Evolutionary conservation across 2,329 filamentous ascomycete genomes (phyloP).

Genomic region (Colletotrichum orbiculare): DNA sequence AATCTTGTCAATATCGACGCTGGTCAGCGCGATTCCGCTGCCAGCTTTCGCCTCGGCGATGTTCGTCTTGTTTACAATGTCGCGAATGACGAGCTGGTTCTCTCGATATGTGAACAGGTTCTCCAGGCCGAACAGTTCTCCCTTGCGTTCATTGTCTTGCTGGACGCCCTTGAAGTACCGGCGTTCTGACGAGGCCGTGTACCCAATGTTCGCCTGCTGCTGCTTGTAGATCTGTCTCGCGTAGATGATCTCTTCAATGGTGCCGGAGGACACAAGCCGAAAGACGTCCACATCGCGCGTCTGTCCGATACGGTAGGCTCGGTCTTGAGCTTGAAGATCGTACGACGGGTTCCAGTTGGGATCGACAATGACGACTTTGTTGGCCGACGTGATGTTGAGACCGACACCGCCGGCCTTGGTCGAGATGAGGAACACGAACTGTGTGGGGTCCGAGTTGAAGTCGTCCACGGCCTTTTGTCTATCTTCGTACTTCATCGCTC

Average conservation of each 20-base stretch:
- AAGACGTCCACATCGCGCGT: conserved; percentile 94
- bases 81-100: conserved; percentile 83
- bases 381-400: conserved; percentile 95
- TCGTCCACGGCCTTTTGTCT: conserved; percentile 85
- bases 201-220: conserved; percentile 97
- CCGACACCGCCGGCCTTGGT: conserved; percentile 94
- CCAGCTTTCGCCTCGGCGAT: conserved; percentile 92
- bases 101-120: conserved; percentile 89
- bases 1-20: conserved; percentile 76
- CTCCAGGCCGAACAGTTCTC: conserved; percentile 90
- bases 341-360: conserved; percentile 98
- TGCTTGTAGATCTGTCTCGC: conserved; percentile 99
- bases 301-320: conserved; percentile 96
- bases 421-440: conserved; percentile 96
- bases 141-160: conserved; percentile 82
- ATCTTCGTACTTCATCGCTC: conserved; percentile 84
- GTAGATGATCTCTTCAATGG: conserved; percentile 97
- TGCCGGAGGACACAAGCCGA: conserved; percentile 88
- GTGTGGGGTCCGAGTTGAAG: conserved; percentile 87
- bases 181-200: conserved; percentile 90
- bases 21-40: conserved; percentile 82
- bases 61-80: conserved; percentile 99
- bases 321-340: conserved; percentile 94
- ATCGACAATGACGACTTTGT: conserved; percentile 97
- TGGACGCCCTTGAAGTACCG: conserved; percentile 97